A percentile compares a stretch with the other conserved stretches of the same genome.
Conservation (phyloP, 2,329 filamentous ascomycete species). For the Torrubiella hemipterigena region DNA sequence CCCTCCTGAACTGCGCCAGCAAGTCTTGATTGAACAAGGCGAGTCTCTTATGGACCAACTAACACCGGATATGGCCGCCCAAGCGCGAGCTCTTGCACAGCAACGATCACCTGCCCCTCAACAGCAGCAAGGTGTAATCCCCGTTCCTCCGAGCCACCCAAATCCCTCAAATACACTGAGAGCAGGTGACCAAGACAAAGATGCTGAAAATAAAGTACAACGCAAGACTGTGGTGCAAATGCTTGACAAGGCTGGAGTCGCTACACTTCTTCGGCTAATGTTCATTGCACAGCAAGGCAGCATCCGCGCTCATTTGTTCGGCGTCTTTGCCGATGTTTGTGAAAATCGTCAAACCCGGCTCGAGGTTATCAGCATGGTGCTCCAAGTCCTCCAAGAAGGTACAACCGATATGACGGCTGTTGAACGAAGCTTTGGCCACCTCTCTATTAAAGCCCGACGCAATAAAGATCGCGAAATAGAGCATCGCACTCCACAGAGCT, state of each 20-base stretch:
- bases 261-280: constrained; percentile 95
- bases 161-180: no score
- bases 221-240: constrained; percentile 85
- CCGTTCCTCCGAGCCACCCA: constrained; percentile 14
- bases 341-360: constrained; percentile 93
- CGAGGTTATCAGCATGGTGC: constrained; percentile 83
- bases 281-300: constrained; percentile 89
- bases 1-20: constrained; percentile 70
- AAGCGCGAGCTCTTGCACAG: constrained; percentile 61
- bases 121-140: constrained; percentile 18
- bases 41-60: constrained; percentile 76
- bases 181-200: constrained; percentile 25
- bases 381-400: constrained; percentile 91
- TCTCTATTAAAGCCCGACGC: constrained; percentile 84
- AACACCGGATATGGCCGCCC: constrained; percentile 73
- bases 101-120: constrained; percentile 16
- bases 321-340: constrained; percentile 81
- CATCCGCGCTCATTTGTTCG: constrained; percentile 71
- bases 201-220: constrained; percentile 50
- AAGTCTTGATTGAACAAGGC: constrained; percentile 84
- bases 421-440: constrained; percentile 86
- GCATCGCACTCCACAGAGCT: constrained; percentile 65
- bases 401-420: constrained; percentile 88
- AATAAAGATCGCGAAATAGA: constrained; percentile 48
- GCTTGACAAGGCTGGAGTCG: constrained; percentile 90